Conservation (phyloP, 75 land plant genomes). For the Cupressus sempervirens region DNA sequence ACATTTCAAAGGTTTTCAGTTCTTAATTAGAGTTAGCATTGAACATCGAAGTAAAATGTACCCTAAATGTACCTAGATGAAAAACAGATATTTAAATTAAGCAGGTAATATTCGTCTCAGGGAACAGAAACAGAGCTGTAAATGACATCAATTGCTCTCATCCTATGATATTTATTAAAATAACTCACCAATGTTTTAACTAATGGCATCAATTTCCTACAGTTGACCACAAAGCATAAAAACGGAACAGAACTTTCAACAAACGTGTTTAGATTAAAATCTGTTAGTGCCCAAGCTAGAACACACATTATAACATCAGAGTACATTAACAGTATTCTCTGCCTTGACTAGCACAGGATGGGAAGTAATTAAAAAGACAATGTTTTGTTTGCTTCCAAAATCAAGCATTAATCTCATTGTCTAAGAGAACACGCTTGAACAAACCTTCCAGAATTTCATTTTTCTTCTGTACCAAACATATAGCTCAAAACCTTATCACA, state of each 20-base stretch:
- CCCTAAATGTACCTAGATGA: background rate
- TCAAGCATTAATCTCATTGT: background rate
- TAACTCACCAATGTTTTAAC: background rate
- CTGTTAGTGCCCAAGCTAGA: background rate
- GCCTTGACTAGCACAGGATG: background rate
- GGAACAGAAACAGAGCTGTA: no score
- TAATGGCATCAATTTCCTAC: background rate
- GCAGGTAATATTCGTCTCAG: no score
- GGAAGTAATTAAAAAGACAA: background rate
- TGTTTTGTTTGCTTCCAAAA: background rate
- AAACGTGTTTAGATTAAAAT: background rate
- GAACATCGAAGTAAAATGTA: background rate
- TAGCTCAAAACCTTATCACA: slow-evolving; percentile 1
- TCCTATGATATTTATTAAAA: background rate
- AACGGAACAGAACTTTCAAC: background rate
- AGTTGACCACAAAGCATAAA: background rate
- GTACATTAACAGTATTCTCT: background rate
- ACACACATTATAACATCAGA: background rate
- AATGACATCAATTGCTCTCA: background rate
- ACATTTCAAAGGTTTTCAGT: background rate
- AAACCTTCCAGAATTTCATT: slow-evolving; percentile 1
- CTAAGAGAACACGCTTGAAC: background rate
- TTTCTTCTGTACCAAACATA: background rate
- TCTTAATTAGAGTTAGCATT: background rate
- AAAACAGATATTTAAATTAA: no score